Percentiles rank a stretch among this genome's conserved stretches.
phyloP scores from a whole-genome alignment of 2,329 filamentous ascomycete genomes.

The Fusarium pilosicola region DNA sequence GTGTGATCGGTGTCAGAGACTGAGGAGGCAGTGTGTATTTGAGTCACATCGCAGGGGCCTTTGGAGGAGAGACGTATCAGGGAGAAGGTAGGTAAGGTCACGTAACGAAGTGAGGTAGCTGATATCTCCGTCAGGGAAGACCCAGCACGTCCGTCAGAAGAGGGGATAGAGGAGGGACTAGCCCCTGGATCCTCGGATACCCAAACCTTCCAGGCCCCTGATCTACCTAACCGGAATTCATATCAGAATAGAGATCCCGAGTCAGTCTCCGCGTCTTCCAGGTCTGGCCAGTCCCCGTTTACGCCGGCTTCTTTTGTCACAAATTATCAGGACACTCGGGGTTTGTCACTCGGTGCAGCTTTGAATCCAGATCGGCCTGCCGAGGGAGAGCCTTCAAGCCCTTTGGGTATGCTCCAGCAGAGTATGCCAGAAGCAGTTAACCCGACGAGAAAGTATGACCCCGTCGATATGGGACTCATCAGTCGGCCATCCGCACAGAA shows the following conservation, averaged over 20 bases:
- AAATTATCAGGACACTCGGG: background rate
- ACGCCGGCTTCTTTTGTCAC: background rate
- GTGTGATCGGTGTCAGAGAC: constrained; percentile 1
- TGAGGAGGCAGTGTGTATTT: background rate
- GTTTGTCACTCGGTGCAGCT: fast-evolving
- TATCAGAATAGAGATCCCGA: background rate
- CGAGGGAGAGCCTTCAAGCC: too few species aligned
- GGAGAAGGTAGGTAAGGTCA: background rate
- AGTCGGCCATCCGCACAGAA: background rate
- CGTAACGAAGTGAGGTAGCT: background rate
- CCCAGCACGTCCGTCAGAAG: fast-evolving
- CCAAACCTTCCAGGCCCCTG: fast-evolving
- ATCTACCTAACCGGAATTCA: background rate
- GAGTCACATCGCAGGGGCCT: background rate
- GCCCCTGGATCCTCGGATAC: background rate
- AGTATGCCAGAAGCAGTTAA: background rate
- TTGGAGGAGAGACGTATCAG: background rate
- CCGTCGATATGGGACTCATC: background rate
- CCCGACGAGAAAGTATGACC: background rate
- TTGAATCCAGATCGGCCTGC: background rate
- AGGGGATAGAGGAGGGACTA: fast-evolving
- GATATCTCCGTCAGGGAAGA: fast-evolving
- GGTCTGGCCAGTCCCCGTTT: background rate
- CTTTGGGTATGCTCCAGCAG: too few species aligned
- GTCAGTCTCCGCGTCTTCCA: background rate